These are phyloP conservation scores for Cladosporium colombiae DNA, from an alignment of 2,329 filamentous ascomycete genomes.

Conservation along the genomic window DNA sequence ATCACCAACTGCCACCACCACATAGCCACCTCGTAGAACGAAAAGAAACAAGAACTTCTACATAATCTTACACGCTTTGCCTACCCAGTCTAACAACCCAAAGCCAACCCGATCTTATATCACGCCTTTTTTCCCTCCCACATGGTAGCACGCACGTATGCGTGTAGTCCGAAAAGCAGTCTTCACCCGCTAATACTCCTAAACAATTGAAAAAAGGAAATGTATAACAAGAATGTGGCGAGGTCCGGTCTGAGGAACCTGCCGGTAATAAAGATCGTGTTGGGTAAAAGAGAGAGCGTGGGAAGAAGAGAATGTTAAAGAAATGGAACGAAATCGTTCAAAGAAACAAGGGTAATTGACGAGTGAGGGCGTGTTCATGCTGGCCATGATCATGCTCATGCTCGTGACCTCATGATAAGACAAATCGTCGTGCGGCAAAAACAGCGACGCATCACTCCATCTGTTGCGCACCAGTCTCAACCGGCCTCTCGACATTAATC, in stretches of 20 bases:
- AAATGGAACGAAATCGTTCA: neutral
- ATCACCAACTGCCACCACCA: neutral
- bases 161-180: neutral
- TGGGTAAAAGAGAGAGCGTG: neutral
- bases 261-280: neutral
- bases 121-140: neutral
- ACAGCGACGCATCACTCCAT: neutral
- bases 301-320: neutral
- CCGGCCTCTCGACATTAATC: neutral
- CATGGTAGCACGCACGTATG: slow-evolving; percentile 1
- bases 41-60: neutral
- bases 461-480: slow-evolving; percentile 2
- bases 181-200: neutral
- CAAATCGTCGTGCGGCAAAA: neutral
- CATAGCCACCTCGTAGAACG: neutral
- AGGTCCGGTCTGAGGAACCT: neutral
- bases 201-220: neutral
- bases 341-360: neutral
- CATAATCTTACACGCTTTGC: neutral
- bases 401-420: neutral
- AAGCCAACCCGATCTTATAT: neutral
- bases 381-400: neutral
- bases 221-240: neutral
- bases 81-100: neutral
- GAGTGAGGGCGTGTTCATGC: neutral